phyloP scores from a whole-genome alignment of 2,329 filamentous ascomycete species.

The Tolypocladium cylindrosporum region DNA sequence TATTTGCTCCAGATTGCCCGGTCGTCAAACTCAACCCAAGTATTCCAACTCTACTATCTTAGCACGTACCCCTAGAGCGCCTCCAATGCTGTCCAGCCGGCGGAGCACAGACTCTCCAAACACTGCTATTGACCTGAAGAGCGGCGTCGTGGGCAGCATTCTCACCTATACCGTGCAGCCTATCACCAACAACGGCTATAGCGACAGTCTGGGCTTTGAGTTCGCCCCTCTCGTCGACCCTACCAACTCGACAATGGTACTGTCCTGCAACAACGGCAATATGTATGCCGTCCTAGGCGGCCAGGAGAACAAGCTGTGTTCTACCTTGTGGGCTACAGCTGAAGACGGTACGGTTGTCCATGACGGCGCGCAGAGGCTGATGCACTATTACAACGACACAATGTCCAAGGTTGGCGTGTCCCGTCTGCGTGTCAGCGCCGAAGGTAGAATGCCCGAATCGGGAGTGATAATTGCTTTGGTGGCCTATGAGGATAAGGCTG shows the following conservation, averaged over 20 bases:
- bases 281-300: constrained; percentile 16
- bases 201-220: constrained; percentile 9
- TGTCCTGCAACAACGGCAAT: constrained; percentile 23
- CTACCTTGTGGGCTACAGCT: constrained; percentile 11
- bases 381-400: constrained; percentile 23
- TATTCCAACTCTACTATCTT: not conserved
- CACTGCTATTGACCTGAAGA: not conserved
- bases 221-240: constrained; percentile 12
- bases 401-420: constrained; percentile 20
- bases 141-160: not conserved
- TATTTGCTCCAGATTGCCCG: not conserved
- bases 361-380: constrained; percentile 12
- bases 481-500: constrained; percentile 2
- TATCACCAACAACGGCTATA: constrained; percentile 7
- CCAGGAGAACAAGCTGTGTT: constrained; percentile 11
- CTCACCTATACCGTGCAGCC: constrained; percentile 1
- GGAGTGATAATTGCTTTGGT: constrained; percentile 10
- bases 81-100: not conserved
- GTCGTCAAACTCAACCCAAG: not conserved
- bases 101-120: not conserved
- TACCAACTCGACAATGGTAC: constrained; percentile 9
- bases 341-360: constrained; percentile 9
- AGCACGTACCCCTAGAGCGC: not conserved
- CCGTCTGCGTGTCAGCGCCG: constrained; percentile 14
- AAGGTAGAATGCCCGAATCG: constrained; percentile 6